A percentile compares a stretch with the other conserved stretches of the same genome.
These are phyloP conservation scores for Theobroma grandiflorum DNA, from an alignment of 441 rosid species.

Conservation along the genomic window DNA sequence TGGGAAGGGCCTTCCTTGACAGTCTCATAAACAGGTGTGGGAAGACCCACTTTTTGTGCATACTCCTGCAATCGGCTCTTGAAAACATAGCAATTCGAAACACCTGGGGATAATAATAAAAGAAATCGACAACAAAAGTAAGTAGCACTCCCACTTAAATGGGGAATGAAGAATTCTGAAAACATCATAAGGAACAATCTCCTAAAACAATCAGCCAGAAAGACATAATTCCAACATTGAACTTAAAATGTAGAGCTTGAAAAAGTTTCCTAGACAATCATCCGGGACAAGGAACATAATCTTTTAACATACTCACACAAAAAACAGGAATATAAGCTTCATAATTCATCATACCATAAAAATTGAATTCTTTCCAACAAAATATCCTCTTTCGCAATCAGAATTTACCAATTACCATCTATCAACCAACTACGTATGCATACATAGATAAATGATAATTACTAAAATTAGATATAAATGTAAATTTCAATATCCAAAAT, in stretches of 20 bases:
- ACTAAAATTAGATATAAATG: neutral
- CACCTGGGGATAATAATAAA: constrained; percentile 49
- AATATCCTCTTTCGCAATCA: neutral
- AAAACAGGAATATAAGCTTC: neutral
- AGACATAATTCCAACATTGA: neutral
- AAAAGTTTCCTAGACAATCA: neutral
- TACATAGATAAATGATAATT: neutral
- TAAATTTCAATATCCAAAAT: neutral
- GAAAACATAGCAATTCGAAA: constrained; percentile 87
- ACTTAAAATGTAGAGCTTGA: neutral
- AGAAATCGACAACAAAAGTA: neutral
- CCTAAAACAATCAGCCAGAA: neutral
- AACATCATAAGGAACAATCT: neutral
- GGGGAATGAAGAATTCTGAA: neutral
- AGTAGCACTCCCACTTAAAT: neutral
- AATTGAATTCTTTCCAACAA: neutral
- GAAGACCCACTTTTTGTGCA: constrained; percentile 71
- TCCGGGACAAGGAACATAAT: constrained; percentile 1
- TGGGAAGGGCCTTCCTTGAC: constrained; percentile 90
- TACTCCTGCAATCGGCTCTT: constrained; percentile 90
- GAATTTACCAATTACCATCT: neutral
- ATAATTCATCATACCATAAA: neutral
- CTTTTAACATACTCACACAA: neutral
- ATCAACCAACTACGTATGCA: neutral
- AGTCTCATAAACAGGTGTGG: constrained; percentile 84